Base-by-base conservation (phyloP, 23 red algal species). In the Pyropia haitanensis region DNA sequence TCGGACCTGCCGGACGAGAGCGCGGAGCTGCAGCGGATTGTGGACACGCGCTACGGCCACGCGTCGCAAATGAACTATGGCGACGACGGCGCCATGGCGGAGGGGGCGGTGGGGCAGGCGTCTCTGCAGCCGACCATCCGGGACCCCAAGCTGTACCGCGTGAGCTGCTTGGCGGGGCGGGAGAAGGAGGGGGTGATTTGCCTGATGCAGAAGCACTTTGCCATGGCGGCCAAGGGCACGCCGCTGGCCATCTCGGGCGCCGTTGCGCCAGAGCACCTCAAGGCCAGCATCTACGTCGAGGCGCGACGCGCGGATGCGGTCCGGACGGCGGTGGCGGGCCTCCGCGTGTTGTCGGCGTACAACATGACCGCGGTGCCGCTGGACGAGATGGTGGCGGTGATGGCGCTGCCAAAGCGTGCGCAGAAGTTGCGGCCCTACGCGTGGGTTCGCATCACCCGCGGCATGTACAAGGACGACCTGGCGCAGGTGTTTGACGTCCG, bases 321-420 rank as follows among this genome's bases (percentile, higher is more conserved):
- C 21, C 60, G 82, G 18, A 61, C 49, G 27, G 94, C 94, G 16
- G 70, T 90, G 34, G 56, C 83, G n/a, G 94, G 94, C 27, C 49
- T 90, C 48, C 79, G 82, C 14, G 56, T 90, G 14, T 58, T 98
- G 51, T 63, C 77, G 14, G 67, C 86, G 16, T 88, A 83, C 57
- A 71, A 71, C 19, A 56, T 98, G 20, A 87, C 85, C 56, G 58
- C 80, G 31, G 54, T 98, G 27, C 75, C 67, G 4, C 25, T 98
- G 18, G 75, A 91, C 34, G 94, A 98, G 78, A 98, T 98, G 94
- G 68, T 75, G 49, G 85, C 91, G 20, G 86, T 91, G 23, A 48
- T 98, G 31, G 58, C 53, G 31, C 54, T 84, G 16, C 61, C 61
- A 34, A 86, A 71, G 72, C 44, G 80, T 48, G 55, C 56, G 13